Conservation (phyloP, 257 asterid species). For the Lantana camara region DNA sequence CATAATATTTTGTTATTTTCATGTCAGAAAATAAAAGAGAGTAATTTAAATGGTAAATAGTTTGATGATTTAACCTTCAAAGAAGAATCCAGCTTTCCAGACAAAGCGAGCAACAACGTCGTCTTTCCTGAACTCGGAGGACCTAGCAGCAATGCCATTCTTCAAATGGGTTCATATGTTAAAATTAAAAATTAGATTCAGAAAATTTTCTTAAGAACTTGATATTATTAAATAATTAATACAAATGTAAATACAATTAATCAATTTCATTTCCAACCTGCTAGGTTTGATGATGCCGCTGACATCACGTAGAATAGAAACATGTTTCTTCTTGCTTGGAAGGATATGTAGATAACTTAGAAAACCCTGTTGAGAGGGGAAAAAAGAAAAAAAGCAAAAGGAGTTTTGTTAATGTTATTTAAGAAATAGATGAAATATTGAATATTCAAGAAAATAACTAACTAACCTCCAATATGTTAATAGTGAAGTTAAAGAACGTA, state of each 20-base stretch:
- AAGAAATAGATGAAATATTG: not conserved
- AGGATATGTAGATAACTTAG: constrained; percentile 29
- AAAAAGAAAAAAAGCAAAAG: not conserved
- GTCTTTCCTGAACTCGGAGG: constrained; percentile 56
- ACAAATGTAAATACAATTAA: not conserved
- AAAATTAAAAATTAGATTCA: not conserved
- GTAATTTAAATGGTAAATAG: not conserved
- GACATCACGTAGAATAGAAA: constrained; percentile 37
- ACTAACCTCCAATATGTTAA: constrained; percentile 44
- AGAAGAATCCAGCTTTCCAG: constrained; percentile 35
- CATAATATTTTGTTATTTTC: not conserved
- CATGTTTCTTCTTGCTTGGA: constrained; percentile 39
- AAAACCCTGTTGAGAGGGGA: constrained; percentile 22
- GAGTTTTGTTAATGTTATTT: too few species aligned
- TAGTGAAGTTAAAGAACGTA: constrained; percentile 32
- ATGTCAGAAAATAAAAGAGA: not conserved
- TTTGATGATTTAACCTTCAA: constrained; percentile 30
- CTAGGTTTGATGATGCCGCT: constrained; percentile 50
- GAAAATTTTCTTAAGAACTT: not conserved
- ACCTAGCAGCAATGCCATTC: constrained; percentile 47
- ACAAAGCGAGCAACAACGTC: constrained; percentile 39
- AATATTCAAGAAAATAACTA: not conserved
- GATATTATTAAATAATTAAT: not conserved
- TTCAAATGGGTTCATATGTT: too few species aligned
- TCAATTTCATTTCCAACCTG: constrained; percentile 30